Percentiles rank a stretch among this genome's conserved stretches.
Conservation (phyloP, 2,329 filamentous ascomycete genomes). For the Dactylella cylindrospora region DNA sequence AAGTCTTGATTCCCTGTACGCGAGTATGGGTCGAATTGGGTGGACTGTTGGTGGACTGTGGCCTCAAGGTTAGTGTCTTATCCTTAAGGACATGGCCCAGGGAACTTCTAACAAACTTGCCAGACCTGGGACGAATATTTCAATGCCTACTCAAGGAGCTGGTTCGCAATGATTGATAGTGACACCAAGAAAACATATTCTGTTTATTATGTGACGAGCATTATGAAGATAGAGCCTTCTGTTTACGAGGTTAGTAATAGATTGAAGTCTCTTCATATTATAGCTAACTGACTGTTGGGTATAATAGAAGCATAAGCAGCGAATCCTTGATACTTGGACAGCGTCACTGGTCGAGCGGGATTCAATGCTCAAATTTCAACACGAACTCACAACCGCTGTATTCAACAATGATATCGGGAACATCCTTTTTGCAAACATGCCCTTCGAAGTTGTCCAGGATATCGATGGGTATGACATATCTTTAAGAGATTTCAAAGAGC, state of each 20-base stretch:
- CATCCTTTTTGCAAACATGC: constrained; percentile 60
- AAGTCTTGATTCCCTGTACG: constrained; percentile 46
- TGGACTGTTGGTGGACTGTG: constrained; percentile 55
- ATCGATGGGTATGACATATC: constrained; percentile 56
- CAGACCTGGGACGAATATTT: constrained; percentile 60
- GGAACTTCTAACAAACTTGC: not conserved
- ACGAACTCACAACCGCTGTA: constrained; percentile 60
- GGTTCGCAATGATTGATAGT: constrained; percentile 55
- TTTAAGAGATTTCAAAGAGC: constrained; percentile 58
- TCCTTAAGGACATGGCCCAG: not conserved
- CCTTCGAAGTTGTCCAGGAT: constrained; percentile 56
- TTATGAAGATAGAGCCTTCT: constrained; percentile 51
- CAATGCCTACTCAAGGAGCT: constrained; percentile 58
- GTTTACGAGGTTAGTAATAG: constrained; percentile 40
- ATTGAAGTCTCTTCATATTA: no score
- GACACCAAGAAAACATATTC: constrained; percentile 57
- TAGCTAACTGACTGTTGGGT: not conserved
- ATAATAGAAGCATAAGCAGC: constrained; percentile 27
- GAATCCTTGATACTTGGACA: constrained; percentile 60
- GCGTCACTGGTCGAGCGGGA: constrained; percentile 62
- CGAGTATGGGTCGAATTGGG: constrained; percentile 58
- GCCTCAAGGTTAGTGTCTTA: constrained; percentile 51
- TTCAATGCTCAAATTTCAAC: constrained; percentile 64
- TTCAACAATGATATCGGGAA: constrained; percentile 56
- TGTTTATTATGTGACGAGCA: constrained; percentile 55